Percentiles rank a stretch among this genome's conserved stretches.
Conservation (phyloP, 805 yeast genomes). For the Candida tallmaniae region DNA sequence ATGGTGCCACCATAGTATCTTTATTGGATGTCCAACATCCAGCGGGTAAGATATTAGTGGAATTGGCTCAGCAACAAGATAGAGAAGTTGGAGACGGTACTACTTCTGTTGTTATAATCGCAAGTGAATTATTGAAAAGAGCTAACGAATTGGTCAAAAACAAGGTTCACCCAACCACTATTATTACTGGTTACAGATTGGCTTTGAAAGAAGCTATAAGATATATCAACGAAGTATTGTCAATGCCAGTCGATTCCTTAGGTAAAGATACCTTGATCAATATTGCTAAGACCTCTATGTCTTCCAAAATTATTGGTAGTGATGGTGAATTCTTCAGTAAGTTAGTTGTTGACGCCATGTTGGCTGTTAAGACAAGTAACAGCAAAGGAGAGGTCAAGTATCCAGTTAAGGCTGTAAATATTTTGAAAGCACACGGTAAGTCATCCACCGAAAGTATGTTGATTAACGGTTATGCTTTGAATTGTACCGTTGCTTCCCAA, state of each 20-base stretch:
- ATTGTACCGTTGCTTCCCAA: conserved; percentile 95
- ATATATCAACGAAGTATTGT: conserved; percentile 79
- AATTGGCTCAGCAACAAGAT: conserved; percentile 97
- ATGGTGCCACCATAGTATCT: conserved; percentile 93
- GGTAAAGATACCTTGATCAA: conserved; percentile 82
- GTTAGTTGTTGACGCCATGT: conserved; percentile 92
- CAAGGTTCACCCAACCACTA: conserved; percentile 96
- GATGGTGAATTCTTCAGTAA: conserved; percentile 87
- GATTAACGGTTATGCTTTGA: conserved; percentile 91
- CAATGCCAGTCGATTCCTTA: conserved; percentile 71
- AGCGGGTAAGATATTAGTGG: conserved; percentile 95
- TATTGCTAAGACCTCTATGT: conserved; percentile 96
- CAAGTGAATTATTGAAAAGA: conserved; percentile 84
- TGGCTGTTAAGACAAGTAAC: conserved; percentile 89
- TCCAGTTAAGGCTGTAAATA: conserved; percentile 96
- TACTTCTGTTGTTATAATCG: conserved; percentile 94
- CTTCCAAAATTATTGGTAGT: conserved; percentile 91
- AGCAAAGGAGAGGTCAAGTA: conserved; percentile 83
- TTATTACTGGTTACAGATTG: conserved; percentile 91
- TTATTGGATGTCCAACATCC: conserved; percentile 97
- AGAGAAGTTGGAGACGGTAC: conserved; percentile 99
- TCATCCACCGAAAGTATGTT: conserved; percentile 81
- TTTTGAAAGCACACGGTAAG: conserved; percentile 95
- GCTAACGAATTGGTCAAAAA: conserved; percentile 92
- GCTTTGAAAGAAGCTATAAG: conserved; percentile 89